phyloP scores from a whole-genome alignment of 805 yeast species.

The Metschnikowia dekortorum region DNA sequence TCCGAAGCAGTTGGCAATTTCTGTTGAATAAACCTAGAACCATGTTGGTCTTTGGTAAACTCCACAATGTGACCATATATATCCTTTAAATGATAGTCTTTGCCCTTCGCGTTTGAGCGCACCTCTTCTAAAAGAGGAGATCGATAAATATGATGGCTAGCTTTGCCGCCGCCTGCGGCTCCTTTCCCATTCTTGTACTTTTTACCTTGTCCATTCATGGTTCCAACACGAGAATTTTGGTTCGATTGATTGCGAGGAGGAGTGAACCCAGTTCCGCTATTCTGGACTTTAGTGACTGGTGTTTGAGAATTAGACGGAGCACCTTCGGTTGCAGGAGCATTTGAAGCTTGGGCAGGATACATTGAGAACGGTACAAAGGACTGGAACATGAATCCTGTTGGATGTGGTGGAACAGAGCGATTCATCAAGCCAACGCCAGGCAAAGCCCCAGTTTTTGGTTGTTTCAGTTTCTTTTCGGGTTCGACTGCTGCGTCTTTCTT shows the following conservation, averaged over 20 bases:
- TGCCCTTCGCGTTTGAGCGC: conserved; percentile 57
- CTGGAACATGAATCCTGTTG: conserved; percentile 42
- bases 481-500: conserved; percentile 6
- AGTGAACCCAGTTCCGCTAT: not conserved
- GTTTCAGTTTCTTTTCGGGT: conserved; percentile 7
- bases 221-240: conserved; percentile 2
- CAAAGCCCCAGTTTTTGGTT: conserved; percentile 10
- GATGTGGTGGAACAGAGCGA: conserved; percentile 14
- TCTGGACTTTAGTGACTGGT: not conserved
- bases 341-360: conserved; percentile 19
- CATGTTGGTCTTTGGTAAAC: conserved; percentile 94
- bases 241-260: not conserved
- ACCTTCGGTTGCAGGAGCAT: conserved; percentile 7
- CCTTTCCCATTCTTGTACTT: conserved; percentile 12
- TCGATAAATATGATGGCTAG: conserved; percentile 52
- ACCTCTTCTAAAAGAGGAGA: conserved; percentile 84
- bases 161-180: conserved; percentile 18
- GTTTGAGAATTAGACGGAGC: not conserved
- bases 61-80: conserved; percentile 85
- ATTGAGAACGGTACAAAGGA: conserved; percentile 47
- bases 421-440: conserved; percentile 37
- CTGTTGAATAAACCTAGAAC: conserved; percentile 94
- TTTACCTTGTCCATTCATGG: conserved; percentile 8
- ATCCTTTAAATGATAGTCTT: conserved; percentile 61
- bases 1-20: conserved; percentile 61